These are phyloP conservation scores for Dalbergia cultrata DNA, from an alignment of 306 rosid species.

Conservation along the genomic window DNA sequence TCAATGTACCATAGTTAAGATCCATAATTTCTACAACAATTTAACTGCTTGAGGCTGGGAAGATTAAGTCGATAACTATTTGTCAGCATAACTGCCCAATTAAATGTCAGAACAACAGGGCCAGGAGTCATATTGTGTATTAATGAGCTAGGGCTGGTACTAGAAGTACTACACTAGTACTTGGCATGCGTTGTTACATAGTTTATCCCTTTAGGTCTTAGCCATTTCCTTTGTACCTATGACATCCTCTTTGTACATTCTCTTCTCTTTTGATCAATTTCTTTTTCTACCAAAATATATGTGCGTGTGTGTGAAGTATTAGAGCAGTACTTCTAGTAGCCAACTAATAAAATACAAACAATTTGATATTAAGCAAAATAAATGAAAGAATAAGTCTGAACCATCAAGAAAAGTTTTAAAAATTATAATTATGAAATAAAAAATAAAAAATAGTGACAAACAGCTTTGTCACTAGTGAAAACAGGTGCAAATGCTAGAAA, in stretches of 20 bases:
- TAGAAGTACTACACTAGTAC: background rate
- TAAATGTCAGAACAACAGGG: too few relatives aligned
- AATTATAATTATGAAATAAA: background rate
- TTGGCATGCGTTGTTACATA: background rate
- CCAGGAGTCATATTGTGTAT: background rate
- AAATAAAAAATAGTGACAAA: slow-evolving; percentile 22
- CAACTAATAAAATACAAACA: background rate
- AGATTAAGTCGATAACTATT: too few relatives aligned
- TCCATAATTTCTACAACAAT: too few relatives aligned
- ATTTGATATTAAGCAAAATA: too few relatives aligned
- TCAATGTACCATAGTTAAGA: too few relatives aligned
- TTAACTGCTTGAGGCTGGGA: too few relatives aligned
- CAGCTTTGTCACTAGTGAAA: slow-evolving; percentile 11
- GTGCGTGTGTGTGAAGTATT: background rate
- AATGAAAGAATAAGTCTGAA: background rate
- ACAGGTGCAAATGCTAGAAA: slow-evolving; percentile 30
- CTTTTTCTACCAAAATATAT: too few relatives aligned
- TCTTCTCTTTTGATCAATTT: too few relatives aligned
- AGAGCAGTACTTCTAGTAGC: background rate
- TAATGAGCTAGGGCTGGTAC: background rate
- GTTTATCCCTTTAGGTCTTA: too few relatives aligned
- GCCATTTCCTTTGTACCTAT: too few relatives aligned
- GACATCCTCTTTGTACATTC: too few relatives aligned
- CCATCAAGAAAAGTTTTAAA: background rate
- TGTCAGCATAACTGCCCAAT: too few relatives aligned